These are phyloP conservation scores for Tephrocybe sp. DNA, from an alignment of 768 basidiomycete genomes.

Conservation along the genomic window DNA sequence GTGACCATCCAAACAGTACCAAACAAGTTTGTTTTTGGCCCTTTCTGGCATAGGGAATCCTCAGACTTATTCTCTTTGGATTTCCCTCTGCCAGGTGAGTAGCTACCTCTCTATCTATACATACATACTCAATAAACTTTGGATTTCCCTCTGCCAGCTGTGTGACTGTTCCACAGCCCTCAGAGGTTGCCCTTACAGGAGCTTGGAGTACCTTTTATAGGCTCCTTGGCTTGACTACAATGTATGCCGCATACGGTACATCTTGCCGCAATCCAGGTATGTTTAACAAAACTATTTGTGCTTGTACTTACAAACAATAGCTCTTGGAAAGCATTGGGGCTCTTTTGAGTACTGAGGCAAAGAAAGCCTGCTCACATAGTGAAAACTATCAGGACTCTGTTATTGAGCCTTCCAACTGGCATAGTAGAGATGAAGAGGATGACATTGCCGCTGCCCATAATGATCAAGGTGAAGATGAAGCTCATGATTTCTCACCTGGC, in stretches of 20 bases:
- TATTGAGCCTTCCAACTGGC: constrained; percentile 4
- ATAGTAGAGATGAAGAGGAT: background rate
- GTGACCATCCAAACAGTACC: too few species aligned
- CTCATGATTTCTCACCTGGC: background rate
- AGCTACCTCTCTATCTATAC: too few species aligned
- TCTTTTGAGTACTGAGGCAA: constrained; percentile 16
- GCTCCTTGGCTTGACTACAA: background rate
- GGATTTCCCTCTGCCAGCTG: too few species aligned
- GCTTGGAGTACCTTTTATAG: background rate
- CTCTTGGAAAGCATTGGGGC: constrained; percentile 30
- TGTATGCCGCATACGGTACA: constrained; percentile 9
- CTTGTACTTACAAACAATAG: constrained; percentile 12
- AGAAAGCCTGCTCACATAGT: constrained; percentile 14
- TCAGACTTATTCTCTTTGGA: too few species aligned
- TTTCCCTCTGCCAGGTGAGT: too few species aligned
- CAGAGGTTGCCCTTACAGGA: too few species aligned
- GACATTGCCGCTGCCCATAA: background rate
- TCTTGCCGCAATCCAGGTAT: constrained; percentile 2
- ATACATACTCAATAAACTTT: too few species aligned
- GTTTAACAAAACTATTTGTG: background rate
- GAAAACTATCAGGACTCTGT: constrained; percentile 22
- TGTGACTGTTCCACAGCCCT: too few species aligned
- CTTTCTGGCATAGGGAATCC: too few species aligned
- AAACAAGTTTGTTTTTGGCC: too few species aligned
- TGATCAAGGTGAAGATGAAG: background rate